Conservation (phyloP, 352 stramenopile species). For the Phytopythium boreale region DNA sequence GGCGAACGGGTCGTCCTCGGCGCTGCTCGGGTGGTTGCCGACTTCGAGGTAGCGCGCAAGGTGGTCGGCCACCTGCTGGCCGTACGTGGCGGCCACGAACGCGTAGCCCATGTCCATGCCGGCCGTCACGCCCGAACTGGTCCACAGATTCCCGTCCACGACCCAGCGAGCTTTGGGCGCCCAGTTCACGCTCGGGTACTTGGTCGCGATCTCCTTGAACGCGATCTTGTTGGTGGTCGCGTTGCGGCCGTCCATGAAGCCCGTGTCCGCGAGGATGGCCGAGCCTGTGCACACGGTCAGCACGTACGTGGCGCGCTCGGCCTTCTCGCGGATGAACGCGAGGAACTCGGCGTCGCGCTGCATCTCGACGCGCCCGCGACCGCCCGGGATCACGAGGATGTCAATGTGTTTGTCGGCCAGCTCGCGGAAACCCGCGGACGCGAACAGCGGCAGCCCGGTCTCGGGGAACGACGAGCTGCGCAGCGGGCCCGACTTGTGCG, state of each 20-base stretch:
- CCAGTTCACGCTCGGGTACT: slow-evolving; percentile 40
- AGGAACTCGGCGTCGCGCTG: slow-evolving; percentile 36
- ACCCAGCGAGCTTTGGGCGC: slow-evolving; percentile 58
- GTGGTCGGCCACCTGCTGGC: slow-evolving; percentile 17
- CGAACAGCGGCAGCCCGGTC: slow-evolving; percentile 36
- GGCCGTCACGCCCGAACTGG: slow-evolving; percentile 55
- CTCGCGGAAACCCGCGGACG: slow-evolving; percentile 25
- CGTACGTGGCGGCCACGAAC: slow-evolving; percentile 32
- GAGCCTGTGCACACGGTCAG: slow-evolving; percentile 59
- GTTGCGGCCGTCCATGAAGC: slow-evolving; percentile 35
- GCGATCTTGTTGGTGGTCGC: slow-evolving; percentile 70
- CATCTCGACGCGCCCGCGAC: slow-evolving; percentile 23
- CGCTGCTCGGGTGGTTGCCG: slow-evolving; percentile 26
- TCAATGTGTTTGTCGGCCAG: slow-evolving; percentile 29
- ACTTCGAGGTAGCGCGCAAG: slow-evolving; percentile 43
- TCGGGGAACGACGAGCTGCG: slow-evolving; percentile 23
- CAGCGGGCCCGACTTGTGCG: slow-evolving; percentile 27
- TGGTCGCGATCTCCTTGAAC: slow-evolving; percentile 30
- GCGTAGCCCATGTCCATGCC: slow-evolving; percentile 63
- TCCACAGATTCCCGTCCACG: slow-evolving; percentile 53
- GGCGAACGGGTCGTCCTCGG: slow-evolving; percentile 47
- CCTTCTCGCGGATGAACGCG: slow-evolving; percentile 27
- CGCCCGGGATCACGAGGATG: slow-evolving; percentile 43
- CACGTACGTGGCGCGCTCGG: slow-evolving; percentile 31
- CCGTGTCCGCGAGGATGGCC: slow-evolving; percentile 36